phyloP scores from a whole-genome alignment of 176 grass and related monocot genomes.

The Canna indica region DNA sequence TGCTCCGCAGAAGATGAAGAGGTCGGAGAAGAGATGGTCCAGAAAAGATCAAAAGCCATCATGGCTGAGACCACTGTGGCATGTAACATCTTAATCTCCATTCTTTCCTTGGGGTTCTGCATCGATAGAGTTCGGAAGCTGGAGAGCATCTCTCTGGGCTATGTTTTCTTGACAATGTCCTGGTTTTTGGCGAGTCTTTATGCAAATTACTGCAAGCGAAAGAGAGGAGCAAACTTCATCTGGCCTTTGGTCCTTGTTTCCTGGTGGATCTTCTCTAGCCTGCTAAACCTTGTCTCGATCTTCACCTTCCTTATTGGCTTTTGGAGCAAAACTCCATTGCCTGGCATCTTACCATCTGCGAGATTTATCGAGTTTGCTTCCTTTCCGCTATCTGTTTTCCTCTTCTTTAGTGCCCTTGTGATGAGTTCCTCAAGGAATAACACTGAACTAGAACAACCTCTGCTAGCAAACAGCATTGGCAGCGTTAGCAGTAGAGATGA shows the following conservation, averaged over 20 bases:
- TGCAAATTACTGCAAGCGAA: constrained; percentile 28
- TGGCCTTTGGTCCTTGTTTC: constrained; percentile 48
- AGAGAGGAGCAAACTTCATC: constrained; percentile 4
- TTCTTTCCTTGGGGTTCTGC: constrained; percentile 24
- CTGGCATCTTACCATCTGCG: constrained; percentile 6
- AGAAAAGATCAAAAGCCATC: not conserved
- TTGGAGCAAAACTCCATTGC: not conserved
- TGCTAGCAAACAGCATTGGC: constrained; percentile 29
- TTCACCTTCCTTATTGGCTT: constrained; percentile 23
- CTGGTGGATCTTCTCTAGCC: constrained; percentile 54
- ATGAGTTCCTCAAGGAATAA: constrained; percentile 21
- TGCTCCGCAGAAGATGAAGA: not conserved
- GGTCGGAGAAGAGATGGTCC: not conserved
- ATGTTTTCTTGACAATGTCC: constrained; percentile 29
- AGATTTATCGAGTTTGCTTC: constrained; percentile 27
- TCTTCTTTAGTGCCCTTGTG: constrained; percentile 24
- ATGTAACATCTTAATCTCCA: constrained; percentile 23
- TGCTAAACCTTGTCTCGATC: constrained; percentile 26
- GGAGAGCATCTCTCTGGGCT: constrained; percentile 1
- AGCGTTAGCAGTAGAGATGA: constrained; percentile 6
- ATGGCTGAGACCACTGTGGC: constrained; percentile 16
- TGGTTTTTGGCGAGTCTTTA: constrained; percentile 44
- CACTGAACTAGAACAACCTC: constrained; percentile 21
- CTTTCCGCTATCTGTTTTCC: constrained; percentile 23
- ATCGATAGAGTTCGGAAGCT: constrained; percentile 26